Percentiles rank a stretch among this genome's conserved stretches.
Evolutionary conservation across 768 basidiomycete species (phyloP).

Genomic region (Mycena haematopus): DNA sequence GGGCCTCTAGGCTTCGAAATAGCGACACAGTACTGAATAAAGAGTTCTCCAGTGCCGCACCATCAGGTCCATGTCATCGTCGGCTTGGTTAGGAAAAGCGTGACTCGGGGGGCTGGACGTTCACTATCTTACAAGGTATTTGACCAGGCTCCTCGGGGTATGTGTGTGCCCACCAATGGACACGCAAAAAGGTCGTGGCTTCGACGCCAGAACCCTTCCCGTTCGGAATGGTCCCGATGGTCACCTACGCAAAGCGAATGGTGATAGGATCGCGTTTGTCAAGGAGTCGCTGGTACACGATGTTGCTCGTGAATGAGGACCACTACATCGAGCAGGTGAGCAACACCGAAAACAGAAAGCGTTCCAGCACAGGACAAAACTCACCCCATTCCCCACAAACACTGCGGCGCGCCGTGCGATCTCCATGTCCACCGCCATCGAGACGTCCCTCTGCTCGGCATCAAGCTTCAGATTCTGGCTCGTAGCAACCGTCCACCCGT

Average conservation of each 20-base stretch:
- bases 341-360: background rate
- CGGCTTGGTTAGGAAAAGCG: too few species aligned
- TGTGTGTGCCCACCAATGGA: too few species aligned
- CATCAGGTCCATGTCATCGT: too few species aligned
- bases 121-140: too few species aligned
- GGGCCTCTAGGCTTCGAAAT: too few species aligned
- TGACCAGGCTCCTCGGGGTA: too few species aligned
- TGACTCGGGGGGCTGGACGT: too few species aligned
- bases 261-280: constrained; percentile 27
- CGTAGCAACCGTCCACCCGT: background rate
- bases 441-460: background rate
- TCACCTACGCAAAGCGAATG: constrained; percentile 15
- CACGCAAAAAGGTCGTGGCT: too few species aligned
- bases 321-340: constrained; percentile 22
- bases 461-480: background rate
- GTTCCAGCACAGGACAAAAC: background rate
- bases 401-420: background rate
- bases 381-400: background rate
- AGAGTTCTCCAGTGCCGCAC: too few species aligned
- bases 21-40: too few species aligned
- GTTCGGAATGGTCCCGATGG: background rate
- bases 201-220: background rate
- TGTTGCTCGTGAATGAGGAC: constrained; percentile 35
- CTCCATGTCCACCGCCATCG: background rate
- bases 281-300: constrained; percentile 32